Conservation (phyloP, 2,329 filamentous ascomycete species). For the Fusarium coicis region DNA sequence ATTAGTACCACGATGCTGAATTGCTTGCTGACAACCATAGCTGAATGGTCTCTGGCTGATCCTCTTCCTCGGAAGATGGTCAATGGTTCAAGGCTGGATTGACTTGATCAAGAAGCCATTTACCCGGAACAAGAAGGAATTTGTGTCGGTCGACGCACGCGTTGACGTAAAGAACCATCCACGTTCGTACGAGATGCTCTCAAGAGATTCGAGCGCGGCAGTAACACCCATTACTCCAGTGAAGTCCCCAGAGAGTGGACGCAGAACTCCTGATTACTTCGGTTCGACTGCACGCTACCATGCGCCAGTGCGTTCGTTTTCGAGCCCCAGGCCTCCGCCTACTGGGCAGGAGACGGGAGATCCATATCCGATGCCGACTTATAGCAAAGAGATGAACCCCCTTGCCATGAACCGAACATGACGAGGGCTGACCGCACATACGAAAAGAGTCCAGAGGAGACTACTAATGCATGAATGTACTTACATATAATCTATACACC, state of each 20-base stretch:
- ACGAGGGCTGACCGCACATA: conserved; percentile 18
- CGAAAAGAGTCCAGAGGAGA: conserved; percentile 5
- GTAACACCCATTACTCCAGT: conserved; percentile 62
- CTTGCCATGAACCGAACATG: conserved; percentile 67
- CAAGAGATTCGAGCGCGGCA: conserved; percentile 64
- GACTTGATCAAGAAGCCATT: conserved; percentile 68
- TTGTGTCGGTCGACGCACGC: conserved; percentile 86
- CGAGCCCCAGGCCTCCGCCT: conserved; percentile 63
- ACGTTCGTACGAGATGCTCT: conserved; percentile 85
- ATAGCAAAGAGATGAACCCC: conserved; percentile 60
- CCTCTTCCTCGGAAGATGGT: conserved; percentile 81
- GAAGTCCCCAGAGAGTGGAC: conserved; percentile 52
- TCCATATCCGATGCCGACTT: conserved; percentile 50
- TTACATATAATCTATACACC: conserved; percentile 21
- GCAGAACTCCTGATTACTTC: conserved; percentile 66
- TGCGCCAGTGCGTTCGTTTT: conserved; percentile 65
- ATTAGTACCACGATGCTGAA: neutral
- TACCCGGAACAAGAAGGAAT: conserved; percentile 74
- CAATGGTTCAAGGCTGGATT: conserved; percentile 87
- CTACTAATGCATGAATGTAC: conserved; percentile 16
- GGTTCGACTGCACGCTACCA: conserved; percentile 65
- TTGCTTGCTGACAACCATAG: conserved; percentile 52
- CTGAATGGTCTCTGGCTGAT: conserved; percentile 88
- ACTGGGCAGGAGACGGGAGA: conserved; percentile 57
- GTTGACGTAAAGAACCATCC: conserved; percentile 69